Conservation (phyloP, 2,329 filamentous ascomycete species). For the Akanthomyces lecanii region DNA sequence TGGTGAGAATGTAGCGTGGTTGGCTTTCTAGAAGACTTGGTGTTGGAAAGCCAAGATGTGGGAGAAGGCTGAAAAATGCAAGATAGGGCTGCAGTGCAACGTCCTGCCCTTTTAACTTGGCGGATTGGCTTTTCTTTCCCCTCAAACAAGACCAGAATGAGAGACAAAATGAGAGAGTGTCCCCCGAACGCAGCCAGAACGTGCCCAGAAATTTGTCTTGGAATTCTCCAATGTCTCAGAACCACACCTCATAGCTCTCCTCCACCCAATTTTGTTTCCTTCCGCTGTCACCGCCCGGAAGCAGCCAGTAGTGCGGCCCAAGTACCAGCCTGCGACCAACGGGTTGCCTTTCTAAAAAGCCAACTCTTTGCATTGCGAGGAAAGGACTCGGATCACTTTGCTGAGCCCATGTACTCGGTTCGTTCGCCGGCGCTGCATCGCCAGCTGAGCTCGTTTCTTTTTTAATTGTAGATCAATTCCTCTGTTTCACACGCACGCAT, state of each 20-base stretch:
- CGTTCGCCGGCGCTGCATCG: not conserved
- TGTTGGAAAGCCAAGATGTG: not conserved
- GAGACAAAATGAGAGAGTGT: slow-evolving; percentile 7
- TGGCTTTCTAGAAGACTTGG: not conserved
- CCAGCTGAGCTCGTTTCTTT: not conserved
- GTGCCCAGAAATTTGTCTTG: not conserved
- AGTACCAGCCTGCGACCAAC: no score
- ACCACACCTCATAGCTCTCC: not conserved
- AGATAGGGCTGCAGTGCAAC: slow-evolving; percentile 1
- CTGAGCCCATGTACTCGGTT: no score
- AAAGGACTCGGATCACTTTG: no score
- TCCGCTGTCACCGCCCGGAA: not conserved
- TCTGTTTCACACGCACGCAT: not conserved
- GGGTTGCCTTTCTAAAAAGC: no score
- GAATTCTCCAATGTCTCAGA: slow-evolving; percentile 6
- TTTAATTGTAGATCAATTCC: not conserved
- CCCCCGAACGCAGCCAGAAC: not conserved
- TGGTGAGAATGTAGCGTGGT: no score
- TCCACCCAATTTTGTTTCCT: slow-evolving; percentile 2
- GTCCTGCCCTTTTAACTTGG: not conserved
- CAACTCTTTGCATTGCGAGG: no score
- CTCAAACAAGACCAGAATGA: not conserved
- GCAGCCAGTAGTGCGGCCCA: not conserved
- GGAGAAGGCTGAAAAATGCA: not conserved
- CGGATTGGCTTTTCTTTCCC: not conserved